Percentiles rank a stretch among this genome's conserved stretches.
Conservation (phyloP, 2,329 filamentous ascomycete genomes). For the Colletotrichum neosansevieriae region DNA sequence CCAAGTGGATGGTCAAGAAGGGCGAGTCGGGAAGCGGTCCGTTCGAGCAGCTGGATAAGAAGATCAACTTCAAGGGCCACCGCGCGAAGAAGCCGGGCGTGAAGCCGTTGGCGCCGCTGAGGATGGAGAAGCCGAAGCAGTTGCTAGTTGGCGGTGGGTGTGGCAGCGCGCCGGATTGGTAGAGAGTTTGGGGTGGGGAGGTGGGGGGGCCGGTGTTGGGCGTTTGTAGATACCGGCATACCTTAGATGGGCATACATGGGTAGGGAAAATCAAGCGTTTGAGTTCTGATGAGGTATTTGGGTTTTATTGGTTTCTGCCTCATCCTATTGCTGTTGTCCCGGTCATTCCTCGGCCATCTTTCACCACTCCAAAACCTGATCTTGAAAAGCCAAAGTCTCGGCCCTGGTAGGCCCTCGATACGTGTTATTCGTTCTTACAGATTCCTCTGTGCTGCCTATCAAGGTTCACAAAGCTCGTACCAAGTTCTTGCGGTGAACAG, state of each 20-base stretch:
- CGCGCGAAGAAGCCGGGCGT: conserved; percentile 58
- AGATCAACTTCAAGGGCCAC: conserved; percentile 58
- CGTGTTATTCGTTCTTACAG: no score
- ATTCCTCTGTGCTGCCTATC: no score
- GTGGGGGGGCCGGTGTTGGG: not conserved
- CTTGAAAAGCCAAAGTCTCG: no score
- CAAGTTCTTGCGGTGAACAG: no score
- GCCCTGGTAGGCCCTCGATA: no score
- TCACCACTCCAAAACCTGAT: no score
- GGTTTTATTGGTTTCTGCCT: no score
- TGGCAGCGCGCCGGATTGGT: conserved; percentile 62
- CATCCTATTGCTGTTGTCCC: no score
- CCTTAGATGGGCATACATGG: not conserved
- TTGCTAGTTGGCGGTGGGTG: conserved; percentile 54
- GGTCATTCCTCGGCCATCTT: no score
- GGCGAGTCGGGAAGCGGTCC: conserved; percentile 65
- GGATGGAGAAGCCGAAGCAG: conserved; percentile 54
- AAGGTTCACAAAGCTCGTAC: no score
- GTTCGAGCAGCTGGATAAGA: conserved; percentile 60
- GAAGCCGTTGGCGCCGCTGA: conserved; percentile 48
- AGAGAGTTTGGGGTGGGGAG: not conserved
- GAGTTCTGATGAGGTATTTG: not conserved
- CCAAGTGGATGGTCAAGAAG: conserved; percentile 82
- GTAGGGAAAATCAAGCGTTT: not conserved
- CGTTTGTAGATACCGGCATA: not conserved